Base-by-base conservation (phyloP, 1,139 yeast species). In the Sugiyamaella grinbergsii region DNA sequence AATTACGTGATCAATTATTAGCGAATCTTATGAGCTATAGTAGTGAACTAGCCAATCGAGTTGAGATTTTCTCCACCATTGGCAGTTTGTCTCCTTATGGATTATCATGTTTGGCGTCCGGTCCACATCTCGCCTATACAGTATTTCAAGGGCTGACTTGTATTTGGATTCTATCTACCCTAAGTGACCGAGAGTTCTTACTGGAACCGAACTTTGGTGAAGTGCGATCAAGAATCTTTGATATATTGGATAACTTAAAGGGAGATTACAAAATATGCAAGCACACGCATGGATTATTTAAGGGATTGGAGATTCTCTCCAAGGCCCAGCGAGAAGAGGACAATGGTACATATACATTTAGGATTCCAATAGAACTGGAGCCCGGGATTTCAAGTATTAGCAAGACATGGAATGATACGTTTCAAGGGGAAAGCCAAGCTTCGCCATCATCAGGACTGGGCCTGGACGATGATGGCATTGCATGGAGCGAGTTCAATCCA, bases 121-220 rank as follows among this genome's bases (percentile, higher is more conserved):
- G 43, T 15, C 51, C 51, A 5, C 31, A 34, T 20, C 34, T 48
- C 13, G 47, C 51, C 2, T 48, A 42, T 24, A 13, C 47, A 4
- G 42, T 48, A 6, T 48, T 48, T 33, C 51, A 48, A 20, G 51
- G 43, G 2, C 16, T 48, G 24, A 48, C 47, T 5, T 48, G 51
- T 19, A 29, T 48, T 2, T 48, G 51, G 51, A 49, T 49, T 23
- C 16, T 49, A 22, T 26, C 43, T 38, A 20, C 23, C 5, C 24
- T 37, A 15, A 45, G 24, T 22, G 49, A 48, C 16, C 29, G 42
- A 16, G 46, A 41, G 37, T 37, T 45, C 24, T 26, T 45, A 5
- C 33, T 34, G 4, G 48, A 49, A 20, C 48, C 44, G 13, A 45
- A 49, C 26, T 42, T 49, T n/a, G 44, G 28, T 4, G 36, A 33